Evolutionary conservation across 1,284 basidiomycete genomes (phyloP).

Genomic region (Trametes versicolor): DNA sequence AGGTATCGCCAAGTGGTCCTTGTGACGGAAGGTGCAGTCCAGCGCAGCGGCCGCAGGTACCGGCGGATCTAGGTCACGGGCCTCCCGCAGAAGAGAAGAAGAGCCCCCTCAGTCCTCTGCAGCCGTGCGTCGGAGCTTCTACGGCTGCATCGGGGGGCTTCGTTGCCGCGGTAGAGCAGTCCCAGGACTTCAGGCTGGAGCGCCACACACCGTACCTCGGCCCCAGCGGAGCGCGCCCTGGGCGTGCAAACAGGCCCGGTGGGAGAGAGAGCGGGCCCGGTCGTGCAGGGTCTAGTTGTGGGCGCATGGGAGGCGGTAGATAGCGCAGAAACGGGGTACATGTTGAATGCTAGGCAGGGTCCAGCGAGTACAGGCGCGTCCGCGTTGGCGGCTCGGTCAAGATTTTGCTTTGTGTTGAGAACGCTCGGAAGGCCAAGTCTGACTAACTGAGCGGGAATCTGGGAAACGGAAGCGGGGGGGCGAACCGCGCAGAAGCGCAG

Average conservation of each 20-base stretch:
- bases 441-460: not conserved
- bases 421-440: not conserved
- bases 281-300: slow-evolving; percentile 7
- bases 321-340: slow-evolving; percentile 4
- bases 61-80: slow-evolving; percentile 9
- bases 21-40: not conserved
- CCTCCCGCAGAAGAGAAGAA: slow-evolving; percentile 2
- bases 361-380: not conserved
- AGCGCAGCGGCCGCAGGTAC: slow-evolving; percentile 3
- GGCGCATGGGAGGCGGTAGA: slow-evolving; percentile 14
- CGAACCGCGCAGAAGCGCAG: not conserved
- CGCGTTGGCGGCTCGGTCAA: not conserved
- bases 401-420: not conserved
- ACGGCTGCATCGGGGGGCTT: not conserved
- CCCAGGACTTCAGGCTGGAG: slow-evolving; percentile 4
- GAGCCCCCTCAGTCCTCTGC: slow-evolving; percentile 1
- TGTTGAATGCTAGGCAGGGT: slow-evolving; percentile 1
- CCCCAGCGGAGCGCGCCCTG: not conserved
- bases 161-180: not conserved
- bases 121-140: slow-evolving; percentile 12
- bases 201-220: slow-evolving; percentile 9
- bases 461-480: not conserved
- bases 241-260: not conserved
- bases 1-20: not conserved
- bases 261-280: slow-evolving; percentile 6